These are phyloP conservation scores for Fusarium graminum DNA, from an alignment of 2,329 filamentous ascomycete species.

Conservation along the genomic window DNA sequence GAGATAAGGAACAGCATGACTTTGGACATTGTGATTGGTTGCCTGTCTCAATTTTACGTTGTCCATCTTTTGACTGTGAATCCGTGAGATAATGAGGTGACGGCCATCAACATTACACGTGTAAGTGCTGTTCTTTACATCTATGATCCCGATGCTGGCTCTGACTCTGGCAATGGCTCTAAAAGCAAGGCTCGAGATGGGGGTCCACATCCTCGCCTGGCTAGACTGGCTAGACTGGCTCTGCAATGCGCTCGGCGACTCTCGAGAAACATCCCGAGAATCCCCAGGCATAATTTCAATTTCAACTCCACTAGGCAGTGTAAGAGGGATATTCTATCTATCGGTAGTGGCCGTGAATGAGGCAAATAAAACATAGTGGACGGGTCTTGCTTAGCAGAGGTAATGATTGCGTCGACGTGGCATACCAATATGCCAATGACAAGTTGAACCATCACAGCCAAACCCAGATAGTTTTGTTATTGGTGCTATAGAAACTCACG, in stretches of 20 bases:
- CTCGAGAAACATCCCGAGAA: conserved; percentile 32
- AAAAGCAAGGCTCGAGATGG: conserved; percentile 17
- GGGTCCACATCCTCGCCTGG: conserved; percentile 25
- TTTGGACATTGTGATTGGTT: conserved; percentile 56
- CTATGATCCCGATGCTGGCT: conserved; percentile 24
- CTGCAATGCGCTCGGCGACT: conserved; percentile 39
- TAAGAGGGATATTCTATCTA: conserved; percentile 26
- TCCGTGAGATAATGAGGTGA: conserved; percentile 45
- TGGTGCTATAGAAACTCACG: conserved; percentile 8
- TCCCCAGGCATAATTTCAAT: conserved; percentile 22
- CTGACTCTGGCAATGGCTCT: too few relatives aligned
- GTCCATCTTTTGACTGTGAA: conserved; percentile 55
- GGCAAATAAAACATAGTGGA: conserved; percentile 35
- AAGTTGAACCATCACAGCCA: conserved; percentile 31
- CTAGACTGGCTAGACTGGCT: too few relatives aligned
- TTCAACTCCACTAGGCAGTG: conserved; percentile 31
- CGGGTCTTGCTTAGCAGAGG: conserved; percentile 22
- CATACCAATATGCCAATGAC: conserved; percentile 19
- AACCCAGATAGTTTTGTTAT: conserved; percentile 2
- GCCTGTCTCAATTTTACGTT: conserved; percentile 56
- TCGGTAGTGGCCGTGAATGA: conserved; percentile 22
- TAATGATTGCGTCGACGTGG: conserved; percentile 26
- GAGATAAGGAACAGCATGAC: conserved; percentile 57
- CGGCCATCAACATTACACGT: conserved; percentile 35
- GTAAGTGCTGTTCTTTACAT: conserved; percentile 26